Conservation (phyloP, 768 basidiomycete genomes). For the Boletus huronensis region DNA sequence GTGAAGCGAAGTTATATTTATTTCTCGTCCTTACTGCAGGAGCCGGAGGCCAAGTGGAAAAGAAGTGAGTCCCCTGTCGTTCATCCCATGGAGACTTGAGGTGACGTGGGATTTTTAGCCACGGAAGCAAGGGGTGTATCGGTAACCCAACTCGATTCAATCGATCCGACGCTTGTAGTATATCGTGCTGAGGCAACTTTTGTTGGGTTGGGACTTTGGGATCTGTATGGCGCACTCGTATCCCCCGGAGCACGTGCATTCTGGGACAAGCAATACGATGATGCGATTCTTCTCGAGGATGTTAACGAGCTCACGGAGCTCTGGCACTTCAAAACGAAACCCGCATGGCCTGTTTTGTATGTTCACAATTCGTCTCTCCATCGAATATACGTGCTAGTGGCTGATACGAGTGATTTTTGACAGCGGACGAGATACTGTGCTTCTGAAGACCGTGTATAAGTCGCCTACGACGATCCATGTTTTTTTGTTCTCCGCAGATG, state of each 20-base stretch:
- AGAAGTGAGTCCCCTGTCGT: conserved; percentile 53
- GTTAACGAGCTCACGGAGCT: conserved; percentile 88
- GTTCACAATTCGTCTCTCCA: conserved; percentile 31
- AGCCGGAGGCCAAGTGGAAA: conserved; percentile 97
- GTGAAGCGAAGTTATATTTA: conserved; percentile 95
- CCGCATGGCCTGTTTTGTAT: conserved; percentile 91
- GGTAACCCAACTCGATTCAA: conserved; percentile 92
- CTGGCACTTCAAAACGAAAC: conserved; percentile 90
- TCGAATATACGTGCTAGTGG: background rate
- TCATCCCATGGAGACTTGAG: background rate
- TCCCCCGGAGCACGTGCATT: conserved; percentile 77
- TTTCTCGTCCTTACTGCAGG: conserved; percentile 93
- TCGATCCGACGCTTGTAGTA: conserved; percentile 94
- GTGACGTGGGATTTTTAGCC: conserved; percentile 38
- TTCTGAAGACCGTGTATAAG: conserved; percentile 95
- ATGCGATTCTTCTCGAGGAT: conserved; percentile 82
- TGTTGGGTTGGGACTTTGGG: conserved; percentile 94
- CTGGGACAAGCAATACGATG: conserved; percentile 91
- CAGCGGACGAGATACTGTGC: conserved; percentile 86
- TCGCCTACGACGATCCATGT: conserved; percentile 93
- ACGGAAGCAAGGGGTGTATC: conserved; percentile 89
- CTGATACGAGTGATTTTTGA: conserved; percentile 2
- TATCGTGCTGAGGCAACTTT: conserved; percentile 97
- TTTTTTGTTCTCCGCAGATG: conserved; percentile 92
- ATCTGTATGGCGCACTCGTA: conserved; percentile 83